phyloP scores from a whole-genome alignment of 176 grass and related monocot species.

The Zoysia japonica region DNA sequence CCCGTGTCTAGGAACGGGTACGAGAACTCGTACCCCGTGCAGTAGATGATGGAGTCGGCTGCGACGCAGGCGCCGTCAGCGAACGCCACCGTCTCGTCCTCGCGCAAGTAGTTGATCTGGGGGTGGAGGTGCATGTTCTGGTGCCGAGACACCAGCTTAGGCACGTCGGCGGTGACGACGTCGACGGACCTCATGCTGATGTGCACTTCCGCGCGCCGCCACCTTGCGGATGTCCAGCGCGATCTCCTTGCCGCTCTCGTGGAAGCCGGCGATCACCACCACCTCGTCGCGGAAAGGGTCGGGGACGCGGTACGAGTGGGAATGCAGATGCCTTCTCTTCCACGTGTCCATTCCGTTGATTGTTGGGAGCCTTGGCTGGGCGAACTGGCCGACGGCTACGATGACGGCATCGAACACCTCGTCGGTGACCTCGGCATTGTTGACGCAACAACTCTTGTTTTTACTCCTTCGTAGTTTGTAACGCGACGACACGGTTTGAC shows the following conservation, averaged over 20 bases:
- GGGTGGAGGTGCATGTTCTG: conserved; percentile 30
- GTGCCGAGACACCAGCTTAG: neutral
- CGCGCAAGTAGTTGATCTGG: conserved; percentile 1
- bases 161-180: neutral
- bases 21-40: conserved; percentile 39
- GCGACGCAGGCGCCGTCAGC: conserved; percentile 21
- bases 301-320: conserved; percentile 38
- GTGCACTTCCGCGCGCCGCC: conserved; percentile 39
- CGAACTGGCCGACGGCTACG: conserved; percentile 23
- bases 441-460: too few relatives aligned
- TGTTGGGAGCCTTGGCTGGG: conserved; percentile 28
- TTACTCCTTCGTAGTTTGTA: too few relatives aligned
- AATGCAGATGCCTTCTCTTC: neutral
- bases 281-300: conserved; percentile 27
- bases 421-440: too few relatives aligned
- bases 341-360: conserved; percentile 43
- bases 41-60: conserved; percentile 46
- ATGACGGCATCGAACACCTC: too few relatives aligned
- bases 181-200: conserved; percentile 28
- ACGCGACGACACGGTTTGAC: too few relatives aligned
- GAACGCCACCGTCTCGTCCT: conserved; percentile 38
- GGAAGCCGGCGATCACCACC: conserved; percentile 40
- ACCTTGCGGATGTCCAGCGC: conserved; percentile 29
- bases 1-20: conserved; percentile 52
- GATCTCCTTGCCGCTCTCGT: conserved; percentile 43